Conservation (phyloP, 176 grass and related monocot genomes). For the Aegilops umbellulata region DNA sequence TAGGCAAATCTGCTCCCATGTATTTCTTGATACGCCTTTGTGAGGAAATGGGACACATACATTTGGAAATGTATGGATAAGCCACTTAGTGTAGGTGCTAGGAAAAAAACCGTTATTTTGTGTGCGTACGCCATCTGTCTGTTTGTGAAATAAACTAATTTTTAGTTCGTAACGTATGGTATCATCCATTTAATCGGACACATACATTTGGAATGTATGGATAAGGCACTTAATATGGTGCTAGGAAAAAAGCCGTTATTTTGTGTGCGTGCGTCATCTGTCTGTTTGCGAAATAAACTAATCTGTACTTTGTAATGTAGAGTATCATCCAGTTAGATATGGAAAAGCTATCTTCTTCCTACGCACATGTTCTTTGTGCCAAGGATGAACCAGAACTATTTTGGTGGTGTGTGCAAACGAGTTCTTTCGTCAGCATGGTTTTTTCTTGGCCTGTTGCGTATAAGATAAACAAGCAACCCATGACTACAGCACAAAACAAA, state of each 20-base stretch:
- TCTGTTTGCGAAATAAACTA: slow-evolving; percentile 8
- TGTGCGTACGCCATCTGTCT: neutral
- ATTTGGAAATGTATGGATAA: neutral
- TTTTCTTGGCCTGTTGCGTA: neutral
- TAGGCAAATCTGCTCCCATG: slow-evolving; percentile 4
- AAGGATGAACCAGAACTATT: neutral
- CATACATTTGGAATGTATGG: neutral
- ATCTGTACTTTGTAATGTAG: neutral
- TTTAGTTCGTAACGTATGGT: neutral
- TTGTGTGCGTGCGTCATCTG: neutral
- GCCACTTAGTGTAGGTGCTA: neutral
- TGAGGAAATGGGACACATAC: neutral
- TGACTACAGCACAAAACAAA: slow-evolving; percentile 12
- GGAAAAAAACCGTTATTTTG: neutral
- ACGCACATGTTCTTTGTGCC: neutral
- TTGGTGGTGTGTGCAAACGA: neutral
- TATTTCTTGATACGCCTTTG: neutral
- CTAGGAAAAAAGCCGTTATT: neutral
- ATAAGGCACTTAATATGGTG: neutral
- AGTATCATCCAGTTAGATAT: slow-evolving; percentile 6
- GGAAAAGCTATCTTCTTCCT: neutral
- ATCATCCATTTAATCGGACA: neutral
- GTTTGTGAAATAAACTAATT: slow-evolving; percentile 14
- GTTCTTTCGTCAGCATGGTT: neutral
- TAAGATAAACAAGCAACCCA: slow-evolving; percentile 6